Conservation (phyloP, 2,329 filamentous ascomycete genomes). For the Claviceps capensis region DNA sequence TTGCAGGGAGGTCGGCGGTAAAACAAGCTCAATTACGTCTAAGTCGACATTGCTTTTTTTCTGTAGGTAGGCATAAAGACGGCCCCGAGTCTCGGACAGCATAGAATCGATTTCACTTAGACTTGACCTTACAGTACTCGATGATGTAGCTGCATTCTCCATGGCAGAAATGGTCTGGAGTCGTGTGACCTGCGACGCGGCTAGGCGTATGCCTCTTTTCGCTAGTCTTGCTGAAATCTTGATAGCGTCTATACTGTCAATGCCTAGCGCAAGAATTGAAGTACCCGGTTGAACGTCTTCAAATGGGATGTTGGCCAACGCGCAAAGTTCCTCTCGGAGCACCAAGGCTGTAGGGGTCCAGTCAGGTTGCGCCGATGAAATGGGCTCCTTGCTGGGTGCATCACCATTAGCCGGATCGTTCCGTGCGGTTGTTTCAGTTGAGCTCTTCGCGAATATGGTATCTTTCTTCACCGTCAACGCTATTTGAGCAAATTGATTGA, state of each 20-base stretch:
- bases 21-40: conserved; percentile 37
- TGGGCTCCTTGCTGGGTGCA: neutral
- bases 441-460: neutral
- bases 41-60: conserved; percentile 20
- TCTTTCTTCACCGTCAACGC: conserved; percentile 7
- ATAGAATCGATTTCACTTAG: no score
- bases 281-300: conserved; percentile 40
- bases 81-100: conserved; percentile 2
- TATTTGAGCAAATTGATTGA: conserved; percentile 25
- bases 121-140: conserved; percentile 21
- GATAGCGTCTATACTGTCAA: conserved; percentile 88
- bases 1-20: conserved; percentile 73
- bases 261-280: conserved; percentile 66
- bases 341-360: conserved; percentile 25
- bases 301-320: conserved; percentile 39
- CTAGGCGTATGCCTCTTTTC: conserved; percentile 41
- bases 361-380: neutral
- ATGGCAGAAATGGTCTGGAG: conserved; percentile 47
- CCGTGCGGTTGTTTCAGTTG: no score
- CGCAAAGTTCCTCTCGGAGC: conserved; percentile 49
- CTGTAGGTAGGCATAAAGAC: conserved; percentile 25
- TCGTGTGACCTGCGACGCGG: conserved; percentile 67
- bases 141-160: conserved; percentile 15
- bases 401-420: neutral
- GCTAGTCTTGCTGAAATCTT: conserved; percentile 64